Evolutionary conservation across 106 monocot genomes (phyloP).

Genomic region (Narthecium ossifragum): DNA sequence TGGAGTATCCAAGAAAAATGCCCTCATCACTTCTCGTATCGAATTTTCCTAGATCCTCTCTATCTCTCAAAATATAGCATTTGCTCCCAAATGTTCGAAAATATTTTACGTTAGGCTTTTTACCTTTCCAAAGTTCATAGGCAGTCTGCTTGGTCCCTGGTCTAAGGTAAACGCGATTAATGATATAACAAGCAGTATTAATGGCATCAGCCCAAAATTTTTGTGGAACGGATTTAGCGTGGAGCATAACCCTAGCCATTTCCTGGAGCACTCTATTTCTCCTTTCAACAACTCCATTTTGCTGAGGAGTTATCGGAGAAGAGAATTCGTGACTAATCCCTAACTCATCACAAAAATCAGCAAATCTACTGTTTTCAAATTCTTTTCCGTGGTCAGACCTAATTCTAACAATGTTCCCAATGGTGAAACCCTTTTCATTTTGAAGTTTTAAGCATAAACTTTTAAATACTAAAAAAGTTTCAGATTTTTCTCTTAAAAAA

Average conservation of each 20-base stretch:
- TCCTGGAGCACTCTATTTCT: too few relatives aligned
- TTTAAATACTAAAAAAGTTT: neutral
- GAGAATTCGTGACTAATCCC: neutral
- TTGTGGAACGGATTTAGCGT: neutral
- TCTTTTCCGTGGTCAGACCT: constrained; percentile 1
- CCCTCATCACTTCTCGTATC: too few relatives aligned
- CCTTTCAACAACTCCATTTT: too few relatives aligned
- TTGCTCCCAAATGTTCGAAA: constrained; percentile 3
- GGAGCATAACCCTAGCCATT: too few relatives aligned
- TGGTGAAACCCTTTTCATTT: too few relatives aligned
- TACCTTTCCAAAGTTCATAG: constrained; percentile 4
- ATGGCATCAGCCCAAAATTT: constrained; percentile 12
- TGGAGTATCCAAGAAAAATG: too few relatives aligned
- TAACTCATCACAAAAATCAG: neutral
- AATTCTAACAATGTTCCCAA: too few relatives aligned
- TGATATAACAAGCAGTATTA: constrained; percentile 7
- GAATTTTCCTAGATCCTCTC: too few relatives aligned
- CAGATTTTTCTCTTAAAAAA: too few relatives aligned
- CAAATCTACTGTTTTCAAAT: constrained; percentile 1
- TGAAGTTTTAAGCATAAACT: neutral
- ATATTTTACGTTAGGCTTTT: constrained; percentile 1
- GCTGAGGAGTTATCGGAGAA: too few relatives aligned
- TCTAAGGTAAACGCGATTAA: neutral
- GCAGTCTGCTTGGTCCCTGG: constrained; percentile 1
- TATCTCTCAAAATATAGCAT: too few relatives aligned